Conservation (phyloP, 2,329 filamentous ascomycete species). For the Aspergillus sp. region DNA sequence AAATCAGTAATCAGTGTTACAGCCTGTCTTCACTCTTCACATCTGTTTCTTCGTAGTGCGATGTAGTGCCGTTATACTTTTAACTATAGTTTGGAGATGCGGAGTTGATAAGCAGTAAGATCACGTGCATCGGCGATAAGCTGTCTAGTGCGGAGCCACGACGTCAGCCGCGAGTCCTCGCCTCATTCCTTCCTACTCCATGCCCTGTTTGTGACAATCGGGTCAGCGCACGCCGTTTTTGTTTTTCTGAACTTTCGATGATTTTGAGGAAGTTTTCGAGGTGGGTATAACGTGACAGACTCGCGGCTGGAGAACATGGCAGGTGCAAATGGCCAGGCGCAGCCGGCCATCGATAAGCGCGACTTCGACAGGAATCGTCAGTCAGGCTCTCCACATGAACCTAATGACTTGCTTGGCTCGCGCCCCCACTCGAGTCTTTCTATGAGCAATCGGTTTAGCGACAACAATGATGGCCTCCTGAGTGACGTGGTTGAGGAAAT, state of each 20-base stretch:
- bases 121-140: constrained; percentile 21
- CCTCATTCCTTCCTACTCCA: not conserved
- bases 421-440: constrained; percentile 23
- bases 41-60: no score
- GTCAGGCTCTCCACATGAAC: constrained; percentile 22
- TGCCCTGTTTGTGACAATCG: not conserved
- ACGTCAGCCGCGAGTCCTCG: not conserved
- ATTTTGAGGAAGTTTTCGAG: not conserved
- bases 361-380: constrained; percentile 48
- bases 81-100: not conserved
- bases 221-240: not conserved
- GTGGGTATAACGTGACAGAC: not conserved
- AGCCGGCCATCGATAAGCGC: constrained; percentile 41
- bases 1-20: constrained; percentile 6
- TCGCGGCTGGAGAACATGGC: constrained; percentile 23
- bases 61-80: not conserved
- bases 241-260: not conserved
- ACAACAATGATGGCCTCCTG: constrained; percentile 49
- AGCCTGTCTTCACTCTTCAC: no score
- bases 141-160: constrained; percentile 6
- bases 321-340: constrained; percentile 19
- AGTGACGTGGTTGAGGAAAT: constrained; percentile 62
- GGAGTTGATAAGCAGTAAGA: not conserved
- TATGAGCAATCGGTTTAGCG: constrained; percentile 16
- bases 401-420: constrained; percentile 27